Base-by-base conservation (phyloP, 495 filamentous ascomycete species). In the Clavariopsis aquatica region DNA sequence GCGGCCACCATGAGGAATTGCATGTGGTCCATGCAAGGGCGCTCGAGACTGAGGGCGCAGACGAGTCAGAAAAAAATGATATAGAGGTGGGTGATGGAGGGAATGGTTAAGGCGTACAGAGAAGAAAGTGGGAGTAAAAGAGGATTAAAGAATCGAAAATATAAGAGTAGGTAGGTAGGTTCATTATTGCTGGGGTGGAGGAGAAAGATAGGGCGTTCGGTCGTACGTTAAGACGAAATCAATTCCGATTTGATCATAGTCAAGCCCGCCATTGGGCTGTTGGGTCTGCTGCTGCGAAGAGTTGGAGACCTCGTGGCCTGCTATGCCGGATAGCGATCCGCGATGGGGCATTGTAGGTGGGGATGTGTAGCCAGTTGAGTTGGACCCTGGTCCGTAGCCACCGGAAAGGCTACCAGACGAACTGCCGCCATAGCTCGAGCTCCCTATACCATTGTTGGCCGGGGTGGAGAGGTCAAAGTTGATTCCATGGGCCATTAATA, bases 201-300 rank as follows among this genome's bases (percentile, higher is more conserved):
- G 84, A 78, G 85, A 86, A 73, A 84, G 80, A 76, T 86, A 86
- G 59, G 84, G 80, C 78, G 79, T 82, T 76, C 66, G 58, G 72
- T 85, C 91, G 79, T 90, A 97, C 92, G 89, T 90, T 78, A 97
- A 83, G 54, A 98, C 92, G 81, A 98, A 97, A 74, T 98, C 93
- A 74, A 98, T 89, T 68, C 92, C 93, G 51, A 93, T 82, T 71
- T 96, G 90, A 69, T 89, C 87, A 76, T 94, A 95, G 69, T 96
- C 92, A 64, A 91, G 76, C 19, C 49, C 57, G 22, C 55, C 51
- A 31, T 64, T 63, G 5, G 45, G 49, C 29, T 72, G 69, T 49
- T 53, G 62, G 3, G n/a, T 28, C 31, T 66, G 66, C 8, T 61
- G 73, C 38, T 58, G 52, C 47, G 20, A 43, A 2, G 38, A 17